Evolutionary conservation across 2,329 filamentous ascomycete species (phyloP).

Genomic region (Alternaria sp.): DNA sequence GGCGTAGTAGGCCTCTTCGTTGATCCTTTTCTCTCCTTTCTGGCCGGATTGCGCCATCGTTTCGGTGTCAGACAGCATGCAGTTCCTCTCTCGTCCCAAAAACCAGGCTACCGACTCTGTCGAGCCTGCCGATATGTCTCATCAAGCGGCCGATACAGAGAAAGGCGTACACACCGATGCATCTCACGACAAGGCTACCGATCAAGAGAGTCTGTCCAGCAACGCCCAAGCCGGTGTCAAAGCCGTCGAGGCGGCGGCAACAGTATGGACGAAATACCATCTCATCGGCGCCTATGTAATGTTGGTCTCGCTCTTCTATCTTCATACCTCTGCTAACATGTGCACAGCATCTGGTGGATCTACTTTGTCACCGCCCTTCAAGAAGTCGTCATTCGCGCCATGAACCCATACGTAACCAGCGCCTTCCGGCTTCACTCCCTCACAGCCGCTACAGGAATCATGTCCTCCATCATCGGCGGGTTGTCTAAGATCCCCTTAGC

Average conservation of each 20-base stretch:
- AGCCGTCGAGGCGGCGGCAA: constrained; percentile 46
- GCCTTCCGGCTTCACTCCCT: constrained; percentile 41
- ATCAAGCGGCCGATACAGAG: constrained; percentile 1
- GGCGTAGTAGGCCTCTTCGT: background rate
- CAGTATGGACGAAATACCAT: constrained; percentile 47
- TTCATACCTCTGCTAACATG: background rate
- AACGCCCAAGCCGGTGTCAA: constrained; percentile 46
- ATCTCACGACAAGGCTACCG: constrained; percentile 2
- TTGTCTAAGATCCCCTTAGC: background rate
- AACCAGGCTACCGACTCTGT: constrained; percentile 5
- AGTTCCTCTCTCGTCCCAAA: background rate
- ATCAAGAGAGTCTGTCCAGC: constrained; percentile 17
- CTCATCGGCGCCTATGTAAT: constrained; percentile 44
- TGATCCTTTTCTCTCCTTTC: background rate
- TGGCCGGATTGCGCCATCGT: background rate
- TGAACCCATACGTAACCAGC: constrained; percentile 48
- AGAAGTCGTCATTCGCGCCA: constrained; percentile 49
- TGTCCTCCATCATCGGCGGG: background rate
- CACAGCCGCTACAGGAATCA: constrained; percentile 33
- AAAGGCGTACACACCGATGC: background rate
- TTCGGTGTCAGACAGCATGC: background rate
- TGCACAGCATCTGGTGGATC: constrained; percentile 52
- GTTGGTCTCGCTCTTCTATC: constrained; percentile 24
- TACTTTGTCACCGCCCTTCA: constrained; percentile 57
- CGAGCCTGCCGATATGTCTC: constrained; percentile 3